Evolutionary conservation across 352 stramenopile species (phyloP).

Genomic region (Phytopythium litorale): DNA sequence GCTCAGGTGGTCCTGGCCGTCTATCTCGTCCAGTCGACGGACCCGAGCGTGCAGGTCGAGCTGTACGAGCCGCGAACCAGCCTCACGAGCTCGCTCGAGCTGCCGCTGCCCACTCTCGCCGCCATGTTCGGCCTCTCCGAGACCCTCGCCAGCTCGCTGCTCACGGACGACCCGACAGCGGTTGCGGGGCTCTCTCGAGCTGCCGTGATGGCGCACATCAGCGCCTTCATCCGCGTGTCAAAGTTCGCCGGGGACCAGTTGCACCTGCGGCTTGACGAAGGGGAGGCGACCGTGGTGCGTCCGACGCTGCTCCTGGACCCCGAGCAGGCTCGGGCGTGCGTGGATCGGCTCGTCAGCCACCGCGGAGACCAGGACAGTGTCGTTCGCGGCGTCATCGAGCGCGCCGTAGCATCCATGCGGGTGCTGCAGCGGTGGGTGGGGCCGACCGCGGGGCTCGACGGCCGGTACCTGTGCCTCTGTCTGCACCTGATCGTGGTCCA

Average conservation of each 20-base stretch:
- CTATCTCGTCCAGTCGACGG: slow-evolving; percentile 10
- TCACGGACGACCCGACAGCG: background rate
- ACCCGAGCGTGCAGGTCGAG: slow-evolving; percentile 7
- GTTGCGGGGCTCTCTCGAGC: background rate
- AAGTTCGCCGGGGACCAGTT: background rate
- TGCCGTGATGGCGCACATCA: slow-evolving; percentile 34
- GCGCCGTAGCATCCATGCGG: background rate
- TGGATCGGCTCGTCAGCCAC: slow-evolving; percentile 7
- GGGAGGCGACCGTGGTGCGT: background rate
- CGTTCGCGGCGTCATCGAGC: background rate
- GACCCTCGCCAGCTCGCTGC: background rate
- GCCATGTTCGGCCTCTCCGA: slow-evolving; percentile 14
- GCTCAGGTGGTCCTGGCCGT: slow-evolving; percentile 35
- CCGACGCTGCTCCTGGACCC: slow-evolving; percentile 18
- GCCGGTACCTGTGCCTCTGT: slow-evolving; percentile 13
- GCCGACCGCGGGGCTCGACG: background rate
- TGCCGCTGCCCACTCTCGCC: slow-evolving; percentile 14
- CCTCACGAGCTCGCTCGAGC: background rate
- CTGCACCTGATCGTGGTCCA: slow-evolving; percentile 10
- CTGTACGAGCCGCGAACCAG: slow-evolving; percentile 4
- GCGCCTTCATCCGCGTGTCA: slow-evolving; percentile 31
- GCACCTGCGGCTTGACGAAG: slow-evolving; percentile 10
- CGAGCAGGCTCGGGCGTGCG: slow-evolving; percentile 5
- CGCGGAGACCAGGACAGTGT: background rate
- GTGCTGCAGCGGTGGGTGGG: slow-evolving; percentile 14